phyloP scores from a whole-genome alignment of 371 early-diverging fungal species.

The Phascolomyces articulosus region DNA sequence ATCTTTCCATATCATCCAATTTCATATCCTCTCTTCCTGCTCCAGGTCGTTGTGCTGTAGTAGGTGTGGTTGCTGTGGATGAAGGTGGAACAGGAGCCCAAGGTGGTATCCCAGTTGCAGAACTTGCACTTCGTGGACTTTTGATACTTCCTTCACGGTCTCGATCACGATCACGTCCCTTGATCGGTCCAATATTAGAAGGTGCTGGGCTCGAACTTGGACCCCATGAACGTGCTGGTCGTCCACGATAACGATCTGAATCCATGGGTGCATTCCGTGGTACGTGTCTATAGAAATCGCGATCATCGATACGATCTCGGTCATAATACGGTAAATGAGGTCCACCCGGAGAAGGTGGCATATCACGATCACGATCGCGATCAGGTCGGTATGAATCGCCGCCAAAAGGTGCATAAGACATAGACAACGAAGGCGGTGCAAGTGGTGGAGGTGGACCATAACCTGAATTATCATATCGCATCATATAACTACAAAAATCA shows the following conservation, averaged over 20 bases:
- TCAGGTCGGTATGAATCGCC: constrained; percentile 54
- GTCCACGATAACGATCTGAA: constrained; percentile 39
- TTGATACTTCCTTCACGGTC: constrained; percentile 33
- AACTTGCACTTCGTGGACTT: constrained; percentile 20
- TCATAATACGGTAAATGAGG: constrained; percentile 39
- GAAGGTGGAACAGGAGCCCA: background rate
- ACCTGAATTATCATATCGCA: constrained; percentile 41
- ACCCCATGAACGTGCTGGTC: constrained; percentile 18
- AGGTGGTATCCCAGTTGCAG: background rate
- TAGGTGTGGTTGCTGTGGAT: background rate
- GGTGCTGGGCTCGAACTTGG: constrained; percentile 9
- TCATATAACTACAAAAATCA: constrained; percentile 46
- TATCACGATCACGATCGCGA: constrained; percentile 43
- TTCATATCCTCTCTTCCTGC: background rate
- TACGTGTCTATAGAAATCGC: constrained; percentile 38
- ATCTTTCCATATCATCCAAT: background rate
- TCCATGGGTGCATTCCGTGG: constrained; percentile 20
- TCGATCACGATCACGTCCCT: constrained; percentile 32
- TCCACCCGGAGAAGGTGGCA: constrained; percentile 38
- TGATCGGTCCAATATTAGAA: constrained; percentile 14
- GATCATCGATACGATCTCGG: constrained; percentile 44
- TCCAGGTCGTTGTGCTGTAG: background rate
- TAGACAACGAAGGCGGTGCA: constrained; percentile 27
- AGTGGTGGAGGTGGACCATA: constrained; percentile 41
- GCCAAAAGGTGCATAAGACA: constrained; percentile 30